Conservation (phyloP, 441 rosid species). For the Adansonia grandidieri region DNA sequence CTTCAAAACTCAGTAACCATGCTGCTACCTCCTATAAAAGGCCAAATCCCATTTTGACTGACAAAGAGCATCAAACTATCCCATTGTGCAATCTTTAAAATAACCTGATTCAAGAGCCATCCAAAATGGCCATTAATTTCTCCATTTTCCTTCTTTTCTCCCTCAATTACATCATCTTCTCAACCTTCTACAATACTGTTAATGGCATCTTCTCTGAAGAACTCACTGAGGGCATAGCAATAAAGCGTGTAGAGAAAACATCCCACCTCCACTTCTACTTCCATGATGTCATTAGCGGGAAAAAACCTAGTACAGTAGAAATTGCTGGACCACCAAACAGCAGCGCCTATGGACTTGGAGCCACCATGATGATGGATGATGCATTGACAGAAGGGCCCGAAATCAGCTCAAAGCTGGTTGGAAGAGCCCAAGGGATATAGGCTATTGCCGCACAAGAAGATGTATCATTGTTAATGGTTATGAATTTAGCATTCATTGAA, state of each 20-base stretch:
- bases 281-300: constrained; percentile 39
- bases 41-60: neutral
- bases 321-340: constrained; percentile 37
- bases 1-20: constrained; percentile 5
- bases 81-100: neutral
- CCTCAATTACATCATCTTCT: constrained; percentile 23
- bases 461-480: constrained; percentile 38
- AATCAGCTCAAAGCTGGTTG: constrained; percentile 40
- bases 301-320: constrained; percentile 32
- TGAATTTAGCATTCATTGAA: constrained; percentile 36
- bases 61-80: neutral
- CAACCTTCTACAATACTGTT: constrained; percentile 6
- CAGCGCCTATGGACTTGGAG: constrained; percentile 32
- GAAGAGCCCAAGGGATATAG: constrained; percentile 44
- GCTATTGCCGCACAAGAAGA: constrained; percentile 42
- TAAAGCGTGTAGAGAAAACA: constrained; percentile 36
- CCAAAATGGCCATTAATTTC: constrained; percentile 29
- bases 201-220: constrained; percentile 44
- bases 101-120: neutral
- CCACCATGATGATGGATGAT: constrained; percentile 38
- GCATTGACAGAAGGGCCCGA: constrained; percentile 45
- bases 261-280: constrained; percentile 47
- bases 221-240: constrained; percentile 28
- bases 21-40: constrained; percentile 9
- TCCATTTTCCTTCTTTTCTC: constrained; percentile 17